These are phyloP conservation scores for Cruciata laevipes DNA, from an alignment of 257 asterid species.

Conservation along the genomic window DNA sequence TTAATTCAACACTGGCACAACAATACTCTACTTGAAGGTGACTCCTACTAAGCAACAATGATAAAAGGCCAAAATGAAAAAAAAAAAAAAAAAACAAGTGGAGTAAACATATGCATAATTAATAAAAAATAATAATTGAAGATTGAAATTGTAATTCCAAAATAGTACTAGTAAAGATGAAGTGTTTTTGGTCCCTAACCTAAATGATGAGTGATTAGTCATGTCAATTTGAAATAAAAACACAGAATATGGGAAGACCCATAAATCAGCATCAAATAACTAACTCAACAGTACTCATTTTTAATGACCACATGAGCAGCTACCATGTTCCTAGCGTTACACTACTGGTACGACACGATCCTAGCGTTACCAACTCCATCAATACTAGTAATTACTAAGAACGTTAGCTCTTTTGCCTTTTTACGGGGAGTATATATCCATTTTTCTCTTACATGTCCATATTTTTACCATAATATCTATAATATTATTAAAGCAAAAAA, in stretches of 20 bases:
- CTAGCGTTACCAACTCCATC: neutral
- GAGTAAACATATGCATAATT: neutral
- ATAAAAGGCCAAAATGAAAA: too few relatives aligned
- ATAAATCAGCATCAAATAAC: slow-evolving; percentile 15
- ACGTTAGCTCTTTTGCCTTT: too few relatives aligned
- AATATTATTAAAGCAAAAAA: too few relatives aligned
- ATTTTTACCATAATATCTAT: too few relatives aligned
- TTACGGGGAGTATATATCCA: too few relatives aligned
- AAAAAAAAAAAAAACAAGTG: slow-evolving; percentile 7
- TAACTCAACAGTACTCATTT: slow-evolving; percentile 1
- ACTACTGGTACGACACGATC: neutral
- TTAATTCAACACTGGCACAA: neutral
- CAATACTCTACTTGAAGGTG: slow-evolving; percentile 22
- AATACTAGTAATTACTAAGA: too few relatives aligned
- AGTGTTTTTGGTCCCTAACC: slow-evolving; percentile 1
- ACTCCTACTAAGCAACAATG: slow-evolving; percentile 20
- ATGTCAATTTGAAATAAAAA: slow-evolving; percentile 6
- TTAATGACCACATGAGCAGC: neutral
- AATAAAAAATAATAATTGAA: neutral
- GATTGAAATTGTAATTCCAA: slow-evolving; percentile 2
- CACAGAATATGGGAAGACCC: neutral
- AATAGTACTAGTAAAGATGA: too few relatives aligned
- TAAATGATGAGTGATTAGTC: slow-evolving; percentile 18
- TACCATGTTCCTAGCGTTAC: neutral
- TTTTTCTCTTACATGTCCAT: too few relatives aligned